Conservation (phyloP, 2,329 filamentous ascomycete species). For the Trichophyton equinum region DNA sequence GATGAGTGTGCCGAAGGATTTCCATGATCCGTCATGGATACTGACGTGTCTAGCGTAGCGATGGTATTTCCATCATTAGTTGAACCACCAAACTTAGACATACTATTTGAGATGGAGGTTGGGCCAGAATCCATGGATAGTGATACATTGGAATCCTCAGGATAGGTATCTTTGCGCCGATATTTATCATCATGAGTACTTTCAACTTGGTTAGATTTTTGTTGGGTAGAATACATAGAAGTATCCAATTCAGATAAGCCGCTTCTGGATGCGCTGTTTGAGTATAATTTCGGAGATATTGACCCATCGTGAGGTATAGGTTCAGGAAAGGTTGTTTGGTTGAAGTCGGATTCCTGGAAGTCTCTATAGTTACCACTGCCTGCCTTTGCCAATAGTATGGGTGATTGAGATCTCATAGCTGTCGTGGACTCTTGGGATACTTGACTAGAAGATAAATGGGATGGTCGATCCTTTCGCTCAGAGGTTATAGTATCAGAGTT, state of each 20-base stretch:
- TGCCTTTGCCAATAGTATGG: constrained; percentile 20
- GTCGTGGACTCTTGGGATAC: constrained; percentile 22
- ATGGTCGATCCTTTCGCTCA: constrained; percentile 22
- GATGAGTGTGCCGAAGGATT: constrained; percentile 18
- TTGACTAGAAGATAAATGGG: constrained; percentile 21
- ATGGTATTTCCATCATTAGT: constrained; percentile 21
- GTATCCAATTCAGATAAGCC: constrained; percentile 20
- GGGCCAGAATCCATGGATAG: constrained; percentile 20
- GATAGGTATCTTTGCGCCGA: constrained; percentile 24
- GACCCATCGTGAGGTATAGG: background rate
- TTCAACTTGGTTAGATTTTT: constrained; percentile 20
- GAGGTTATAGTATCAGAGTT: constrained; percentile 20
- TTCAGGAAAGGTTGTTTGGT: background rate
- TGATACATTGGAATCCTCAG: constrained; percentile 23
- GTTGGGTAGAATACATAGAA: constrained; percentile 15
- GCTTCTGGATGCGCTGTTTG: constrained; percentile 17
- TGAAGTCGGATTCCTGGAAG: background rate
- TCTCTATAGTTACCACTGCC: background rate
- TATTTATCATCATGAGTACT: constrained; percentile 14
- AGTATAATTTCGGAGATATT: background rate
- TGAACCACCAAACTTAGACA: constrained; percentile 19
- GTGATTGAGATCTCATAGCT: constrained; percentile 22
- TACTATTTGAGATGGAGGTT: constrained; percentile 21
- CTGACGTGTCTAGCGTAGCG: constrained; percentile 19
- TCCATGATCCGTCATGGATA: constrained; percentile 23